Evolutionary conservation across 129 eudicot genomes (phyloP), one percentile per base, ranked within the genome.

Genomic region (Rutidosis leptorrhynchoides): DNA sequence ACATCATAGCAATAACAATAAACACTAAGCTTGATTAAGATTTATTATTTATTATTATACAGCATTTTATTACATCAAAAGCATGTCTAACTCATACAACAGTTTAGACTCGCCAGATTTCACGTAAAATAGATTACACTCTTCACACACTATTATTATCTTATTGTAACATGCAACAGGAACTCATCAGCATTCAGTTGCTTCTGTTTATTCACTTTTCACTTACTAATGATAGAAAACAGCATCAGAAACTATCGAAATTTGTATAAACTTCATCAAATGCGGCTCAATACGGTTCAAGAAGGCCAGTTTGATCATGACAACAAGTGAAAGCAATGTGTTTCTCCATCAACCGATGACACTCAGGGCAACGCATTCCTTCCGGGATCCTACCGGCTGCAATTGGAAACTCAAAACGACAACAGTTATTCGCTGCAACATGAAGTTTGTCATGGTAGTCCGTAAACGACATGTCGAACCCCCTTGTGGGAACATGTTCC

Each of bases 301-400:
- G 60, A 25, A 55, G 65, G 58, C 67, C 74, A 24, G 65, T 68
- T 61, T 81, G 78, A 19, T 85, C 85, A 63, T 82, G 86, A 87
- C 98, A 91, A 82, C 98, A 87, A 28, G 75, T 79, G 80, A 81
- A 91, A 66, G 88, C 82, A 58, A 69, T 75, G 65, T 62, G 77
- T 61, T 85, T 85, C 62, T 85, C 96, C 98, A 91, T 91, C n/a
- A 57, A 32, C 2, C 85, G 79, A 1, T 72, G 82, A 43, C 98
- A 91, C 72, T 91, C 98, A 2, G 98, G 83, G 80, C 98, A 91
- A 16, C 79, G 81, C 81, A 91, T 82, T 35, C 57, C 69, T 45
- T 85, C 84, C 0, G 98, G 98, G 16, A 83, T 75, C 54, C 81
- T 80, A 2, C 84, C 94, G 1, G 90, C 75, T 11, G 71, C 25